phyloP scores from a whole-genome alignment of 2,329 filamentous ascomycete species.

The Xylariaceae sp. region DNA sequence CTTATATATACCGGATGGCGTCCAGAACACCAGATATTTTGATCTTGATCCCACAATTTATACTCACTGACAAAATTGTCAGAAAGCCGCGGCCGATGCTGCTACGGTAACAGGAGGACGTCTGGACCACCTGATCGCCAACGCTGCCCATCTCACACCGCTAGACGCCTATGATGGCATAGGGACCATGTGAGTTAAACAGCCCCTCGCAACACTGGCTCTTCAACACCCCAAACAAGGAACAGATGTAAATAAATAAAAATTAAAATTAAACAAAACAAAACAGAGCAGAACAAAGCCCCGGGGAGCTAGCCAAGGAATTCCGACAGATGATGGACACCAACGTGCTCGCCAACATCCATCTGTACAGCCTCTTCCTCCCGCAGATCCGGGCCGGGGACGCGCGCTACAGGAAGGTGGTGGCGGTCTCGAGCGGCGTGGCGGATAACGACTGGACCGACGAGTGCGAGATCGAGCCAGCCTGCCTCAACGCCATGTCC shows the following conservation, averaged over 20 bases:
- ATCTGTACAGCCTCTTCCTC: constrained; percentile 48
- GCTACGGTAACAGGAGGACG: constrained; percentile 30
- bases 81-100: constrained; percentile 18
- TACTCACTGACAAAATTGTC: background rate
- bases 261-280: background rate
- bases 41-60: background rate
- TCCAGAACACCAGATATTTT: constrained; percentile 1
- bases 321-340: background rate
- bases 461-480: constrained; percentile 16
- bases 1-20: background rate
- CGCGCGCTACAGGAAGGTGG: constrained; percentile 32
- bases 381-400: constrained; percentile 46
- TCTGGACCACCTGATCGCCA: constrained; percentile 49
- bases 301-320: background rate
- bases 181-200: constrained; percentile 33
- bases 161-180: constrained; percentile 31
- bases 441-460: constrained; percentile 45
- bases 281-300: background rate
- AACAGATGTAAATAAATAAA: too few species aligned
- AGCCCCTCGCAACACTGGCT: background rate
- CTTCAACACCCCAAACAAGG: background rate
- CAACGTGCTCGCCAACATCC: constrained; percentile 48
- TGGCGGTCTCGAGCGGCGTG: constrained; percentile 39
- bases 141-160: constrained; percentile 36
- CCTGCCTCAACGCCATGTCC: constrained; percentile 37